These are phyloP conservation scores for Aspergillus spinulosporus DNA, from an alignment of 2,329 filamentous ascomycete genomes.

Conservation along the genomic window DNA sequence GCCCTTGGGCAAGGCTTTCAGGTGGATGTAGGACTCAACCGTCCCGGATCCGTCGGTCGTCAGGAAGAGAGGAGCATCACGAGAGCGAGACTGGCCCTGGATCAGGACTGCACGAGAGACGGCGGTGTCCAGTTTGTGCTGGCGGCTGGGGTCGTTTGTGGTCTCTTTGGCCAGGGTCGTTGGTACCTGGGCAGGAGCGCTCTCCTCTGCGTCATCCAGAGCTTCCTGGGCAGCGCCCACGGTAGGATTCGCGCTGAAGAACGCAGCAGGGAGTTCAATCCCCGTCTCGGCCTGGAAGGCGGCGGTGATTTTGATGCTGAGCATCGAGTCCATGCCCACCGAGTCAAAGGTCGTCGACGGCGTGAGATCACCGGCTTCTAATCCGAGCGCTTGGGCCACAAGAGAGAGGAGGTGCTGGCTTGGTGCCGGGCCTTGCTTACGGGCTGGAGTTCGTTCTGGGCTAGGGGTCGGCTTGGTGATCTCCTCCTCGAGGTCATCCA, in stretches of 20 bases:
- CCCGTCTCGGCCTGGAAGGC: not conserved
- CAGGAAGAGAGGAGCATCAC: constrained; percentile 5
- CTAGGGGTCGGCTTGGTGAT: not conserved
- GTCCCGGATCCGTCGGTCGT: constrained; percentile 11
- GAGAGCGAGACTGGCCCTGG: constrained; percentile 6
- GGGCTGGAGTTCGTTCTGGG: not conserved
- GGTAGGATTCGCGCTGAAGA: constrained; percentile 1
- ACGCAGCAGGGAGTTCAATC: not conserved
- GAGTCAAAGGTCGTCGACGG: constrained; percentile 1
- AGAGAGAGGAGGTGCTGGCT: not conserved
- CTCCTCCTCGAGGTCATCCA: not conserved
- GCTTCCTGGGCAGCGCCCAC: not conserved
- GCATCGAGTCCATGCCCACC: constrained; percentile 5
- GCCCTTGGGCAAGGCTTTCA: constrained; percentile 4
- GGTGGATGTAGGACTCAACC: constrained; percentile 11
- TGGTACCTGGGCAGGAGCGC: not conserved
- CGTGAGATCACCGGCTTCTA: not conserved
- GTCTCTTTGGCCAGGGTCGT: not conserved
- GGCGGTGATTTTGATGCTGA: constrained; percentile 3
- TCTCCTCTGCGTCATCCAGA: not conserved
- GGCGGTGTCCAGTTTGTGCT: not conserved
- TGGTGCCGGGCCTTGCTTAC: not conserved
- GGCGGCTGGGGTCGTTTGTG: not conserved
- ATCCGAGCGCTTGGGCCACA: not conserved
- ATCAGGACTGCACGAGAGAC: constrained; percentile 7